These are phyloP conservation scores for Lachancea waltii DNA, from an alignment of 805 yeast species.

Conservation along the genomic window DNA sequence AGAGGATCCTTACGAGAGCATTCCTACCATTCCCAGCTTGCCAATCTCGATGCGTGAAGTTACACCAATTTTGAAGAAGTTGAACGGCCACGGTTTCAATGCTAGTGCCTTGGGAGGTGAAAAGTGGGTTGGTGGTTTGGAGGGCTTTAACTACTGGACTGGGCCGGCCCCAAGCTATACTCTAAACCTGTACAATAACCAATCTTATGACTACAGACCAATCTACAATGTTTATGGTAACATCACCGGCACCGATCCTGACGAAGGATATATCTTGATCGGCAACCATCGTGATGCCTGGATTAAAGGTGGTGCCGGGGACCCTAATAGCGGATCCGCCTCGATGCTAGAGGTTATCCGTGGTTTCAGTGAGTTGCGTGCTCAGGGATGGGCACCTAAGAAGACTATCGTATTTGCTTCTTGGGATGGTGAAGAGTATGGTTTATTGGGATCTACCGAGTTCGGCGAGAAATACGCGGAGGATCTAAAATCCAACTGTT, in stretches of 20 bases:
- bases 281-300: slow-evolving; percentile 82
- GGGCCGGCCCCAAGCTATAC: slow-evolving; percentile 44
- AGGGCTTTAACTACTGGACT: slow-evolving; percentile 41
- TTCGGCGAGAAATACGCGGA: slow-evolving; percentile 60
- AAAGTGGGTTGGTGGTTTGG: slow-evolving; percentile 41
- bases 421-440: slow-evolving; percentile 85
- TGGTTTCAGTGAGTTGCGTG: slow-evolving; percentile 44
- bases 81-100: slow-evolving; percentile 52
- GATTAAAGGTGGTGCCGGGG: slow-evolving; percentile 74
- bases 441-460: slow-evolving; percentile 68
- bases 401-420: slow-evolving; percentile 61
- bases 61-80: slow-evolving; percentile 49
- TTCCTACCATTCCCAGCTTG: slow-evolving; percentile 62
- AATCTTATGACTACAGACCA: slow-evolving; percentile 55
- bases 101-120: slow-evolving; percentile 35
- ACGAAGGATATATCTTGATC: slow-evolving; percentile 48
- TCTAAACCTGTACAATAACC: slow-evolving; percentile 53
- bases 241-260: slow-evolving; percentile 45
- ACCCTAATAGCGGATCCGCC: slow-evolving; percentile 72
- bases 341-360: slow-evolving; percentile 57
- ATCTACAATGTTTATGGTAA: slow-evolving; percentile 58
- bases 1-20: slow-evolving; percentile 41
- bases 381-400: slow-evolving; percentile 59
- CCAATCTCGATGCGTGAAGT: slow-evolving; percentile 64
- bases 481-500: slow-evolving; percentile 42